phyloP scores from a whole-genome alignment of 1,139 yeast genomes.

The Debaryomyces coudertii region DNA sequence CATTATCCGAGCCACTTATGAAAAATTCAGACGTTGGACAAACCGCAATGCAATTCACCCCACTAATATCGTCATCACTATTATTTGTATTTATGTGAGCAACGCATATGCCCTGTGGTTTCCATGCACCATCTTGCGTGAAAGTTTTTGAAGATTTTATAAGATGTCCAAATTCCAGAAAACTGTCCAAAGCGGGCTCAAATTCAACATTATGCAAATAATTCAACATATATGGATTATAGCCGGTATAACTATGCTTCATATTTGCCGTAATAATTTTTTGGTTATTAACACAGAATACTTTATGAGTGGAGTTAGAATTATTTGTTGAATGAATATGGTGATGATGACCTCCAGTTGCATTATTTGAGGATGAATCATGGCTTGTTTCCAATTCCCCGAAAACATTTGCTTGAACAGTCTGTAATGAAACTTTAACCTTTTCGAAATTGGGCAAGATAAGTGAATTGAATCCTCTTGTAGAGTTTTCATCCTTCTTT shows the following conservation, averaged over 20 bases:
- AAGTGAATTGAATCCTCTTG: constrained; percentile 26
- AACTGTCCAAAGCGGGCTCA: constrained; percentile 61
- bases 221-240: constrained; percentile 62
- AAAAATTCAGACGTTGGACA: constrained; percentile 69
- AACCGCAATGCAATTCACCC: constrained; percentile 57
- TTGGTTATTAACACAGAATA: constrained; percentile 38
- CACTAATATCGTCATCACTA: constrained; percentile 29
- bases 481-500: constrained; percentile 11
- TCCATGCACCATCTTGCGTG: constrained; percentile 10
- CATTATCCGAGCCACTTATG: constrained; percentile 77
- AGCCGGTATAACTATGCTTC: constrained; percentile 66
- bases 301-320: constrained; percentile 28
- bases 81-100: constrained; percentile 48
- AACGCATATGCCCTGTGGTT: constrained; percentile 55
- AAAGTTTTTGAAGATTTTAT: constrained; percentile 16
- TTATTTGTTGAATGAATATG: constrained; percentile 20
- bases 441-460: constrained; percentile 37
- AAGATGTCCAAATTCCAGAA: constrained; percentile 65
- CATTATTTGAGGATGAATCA: constrained; percentile 13
- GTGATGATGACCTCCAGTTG: constrained; percentile 18
- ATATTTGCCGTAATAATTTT: constrained; percentile 43
- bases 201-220: constrained; percentile 57
- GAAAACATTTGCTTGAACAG: constrained; percentile 61
- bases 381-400: constrained; percentile 55
- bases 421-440: constrained; percentile 55